A percentile compares a stretch with the other conserved stretches of the same genome.
Evolutionary conservation across 2,329 filamentous ascomycete genomes (phyloP).

Genomic region (Sporothrix mexicana): DNA sequence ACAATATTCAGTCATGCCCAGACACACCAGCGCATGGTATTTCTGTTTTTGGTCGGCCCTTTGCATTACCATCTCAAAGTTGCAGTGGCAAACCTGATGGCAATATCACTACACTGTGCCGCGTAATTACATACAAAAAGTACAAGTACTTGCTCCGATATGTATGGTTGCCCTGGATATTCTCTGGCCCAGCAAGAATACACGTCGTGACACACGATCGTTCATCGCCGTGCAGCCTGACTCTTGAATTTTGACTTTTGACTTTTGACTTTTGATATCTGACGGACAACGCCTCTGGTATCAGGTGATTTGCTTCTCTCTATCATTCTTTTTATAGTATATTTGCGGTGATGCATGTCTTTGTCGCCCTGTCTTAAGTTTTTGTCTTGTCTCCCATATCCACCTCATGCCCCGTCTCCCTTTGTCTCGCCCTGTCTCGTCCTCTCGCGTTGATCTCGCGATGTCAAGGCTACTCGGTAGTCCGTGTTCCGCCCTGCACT

Average conservation of each 20-base stretch:
- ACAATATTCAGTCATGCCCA: neutral
- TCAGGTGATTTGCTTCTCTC: neutral
- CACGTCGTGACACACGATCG: neutral
- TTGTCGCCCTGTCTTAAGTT: neutral
- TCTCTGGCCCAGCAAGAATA: neutral
- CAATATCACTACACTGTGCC: too few relatives aligned
- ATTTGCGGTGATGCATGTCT: neutral
- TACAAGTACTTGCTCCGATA: neutral
- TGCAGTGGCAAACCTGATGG: neutral
- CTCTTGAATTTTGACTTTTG: too few relatives aligned
- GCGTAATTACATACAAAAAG: too few relatives aligned
- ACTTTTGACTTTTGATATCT: too few relatives aligned
- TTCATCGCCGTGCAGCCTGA: too few relatives aligned
- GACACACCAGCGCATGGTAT: neutral
- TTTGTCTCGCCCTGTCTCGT: neutral
- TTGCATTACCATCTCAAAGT: neutral
- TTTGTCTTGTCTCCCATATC: neutral
- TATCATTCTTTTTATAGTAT: conserved; percentile 2
- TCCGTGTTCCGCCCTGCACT: neutral
- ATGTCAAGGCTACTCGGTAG: neutral
- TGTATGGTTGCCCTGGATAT: conserved; percentile 2
- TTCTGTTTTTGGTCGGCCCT: neutral
- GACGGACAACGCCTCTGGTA: neutral
- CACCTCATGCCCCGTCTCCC: neutral
- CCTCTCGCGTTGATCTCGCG: neutral